Conservation (phyloP, 1,139 yeast species). For the Blastobotrys serpentis region DNA sequence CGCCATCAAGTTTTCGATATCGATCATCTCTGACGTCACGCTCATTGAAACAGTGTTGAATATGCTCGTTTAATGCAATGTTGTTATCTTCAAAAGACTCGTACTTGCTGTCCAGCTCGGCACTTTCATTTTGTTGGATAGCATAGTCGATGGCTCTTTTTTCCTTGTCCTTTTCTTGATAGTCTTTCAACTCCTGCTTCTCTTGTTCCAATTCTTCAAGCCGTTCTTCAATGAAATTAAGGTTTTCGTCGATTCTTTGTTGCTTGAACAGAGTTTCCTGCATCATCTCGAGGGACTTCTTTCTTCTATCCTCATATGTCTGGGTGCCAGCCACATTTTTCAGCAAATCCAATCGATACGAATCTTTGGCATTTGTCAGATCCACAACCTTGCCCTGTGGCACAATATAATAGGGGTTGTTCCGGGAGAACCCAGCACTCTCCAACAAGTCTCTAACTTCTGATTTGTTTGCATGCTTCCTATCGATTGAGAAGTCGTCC, state of each 20-base stretch:
- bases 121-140: constrained; percentile 72
- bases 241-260: constrained; percentile 71
- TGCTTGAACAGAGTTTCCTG: constrained; percentile 65
- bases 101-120: constrained; percentile 57
- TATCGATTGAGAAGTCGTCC: constrained; percentile 79
- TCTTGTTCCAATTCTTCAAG: constrained; percentile 79
- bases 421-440: constrained; percentile 87
- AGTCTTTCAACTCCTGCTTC: constrained; percentile 68
- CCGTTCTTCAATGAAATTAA: constrained; percentile 67
- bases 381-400: constrained; percentile 89
- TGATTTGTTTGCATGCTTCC: constrained; percentile 71
- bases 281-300: constrained; percentile 81
- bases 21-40: constrained; percentile 35
- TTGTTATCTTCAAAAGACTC: constrained; percentile 57
- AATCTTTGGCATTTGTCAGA: constrained; percentile 83
- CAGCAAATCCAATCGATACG: constrained; percentile 71
- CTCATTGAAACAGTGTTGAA: constrained; percentile 8
- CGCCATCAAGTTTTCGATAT: constrained; percentile 5
- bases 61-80: constrained; percentile 16
- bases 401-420: constrained; percentile 92
- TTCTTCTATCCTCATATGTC: constrained; percentile 78
- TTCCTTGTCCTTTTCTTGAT: constrained; percentile 63
- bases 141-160: constrained; percentile 75
- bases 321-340: constrained; percentile 96
- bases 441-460: constrained; percentile 84